These are phyloP conservation scores for Curvularia verruculosa DNA, from an alignment of 2,329 filamentous ascomycete species.

Conservation along the genomic window DNA sequence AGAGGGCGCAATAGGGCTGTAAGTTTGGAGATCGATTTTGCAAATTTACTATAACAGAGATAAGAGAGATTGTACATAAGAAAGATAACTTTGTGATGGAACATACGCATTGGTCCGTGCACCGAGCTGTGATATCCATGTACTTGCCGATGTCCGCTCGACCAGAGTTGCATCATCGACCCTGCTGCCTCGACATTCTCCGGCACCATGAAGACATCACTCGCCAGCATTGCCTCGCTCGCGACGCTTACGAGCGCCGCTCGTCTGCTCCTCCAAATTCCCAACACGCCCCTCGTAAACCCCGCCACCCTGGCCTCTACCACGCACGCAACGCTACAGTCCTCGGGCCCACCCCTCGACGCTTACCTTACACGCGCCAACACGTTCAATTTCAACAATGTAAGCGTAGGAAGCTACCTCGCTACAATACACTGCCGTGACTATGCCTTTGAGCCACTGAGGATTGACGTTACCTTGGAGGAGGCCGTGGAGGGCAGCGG, in stretches of 20 bases:
- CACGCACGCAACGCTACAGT: slow-evolving; percentile 70
- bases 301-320: slow-evolving; percentile 59
- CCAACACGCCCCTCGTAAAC: slow-evolving; percentile 52
- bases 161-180: slow-evolving; percentile 4
- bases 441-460: slow-evolving; percentile 76
- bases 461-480: slow-evolving; percentile 70
- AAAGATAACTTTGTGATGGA: not conserved
- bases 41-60: no score
- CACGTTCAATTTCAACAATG: slow-evolving; percentile 76
- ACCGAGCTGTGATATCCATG: not conserved
- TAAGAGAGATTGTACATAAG: no score
- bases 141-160: not conserved
- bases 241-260: slow-evolving; percentile 52
- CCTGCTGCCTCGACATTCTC: not conserved
- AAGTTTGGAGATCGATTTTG: no score
- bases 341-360: slow-evolving; percentile 55
- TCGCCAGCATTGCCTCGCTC: slow-evolving; percentile 51
- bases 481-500: slow-evolving; percentile 38
- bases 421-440: slow-evolving; percentile 78
- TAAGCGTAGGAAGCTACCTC: slow-evolving; percentile 77
- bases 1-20: no score
- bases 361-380: slow-evolving; percentile 72
- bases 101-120: not conserved
- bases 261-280: slow-evolving; percentile 59
- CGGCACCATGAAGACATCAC: slow-evolving; percentile 38